Evolutionary conservation across 805 yeast species (phyloP), one percentile per base, ranked within the genome.

Genomic region (Komagataella kurtzmanii): DNA sequence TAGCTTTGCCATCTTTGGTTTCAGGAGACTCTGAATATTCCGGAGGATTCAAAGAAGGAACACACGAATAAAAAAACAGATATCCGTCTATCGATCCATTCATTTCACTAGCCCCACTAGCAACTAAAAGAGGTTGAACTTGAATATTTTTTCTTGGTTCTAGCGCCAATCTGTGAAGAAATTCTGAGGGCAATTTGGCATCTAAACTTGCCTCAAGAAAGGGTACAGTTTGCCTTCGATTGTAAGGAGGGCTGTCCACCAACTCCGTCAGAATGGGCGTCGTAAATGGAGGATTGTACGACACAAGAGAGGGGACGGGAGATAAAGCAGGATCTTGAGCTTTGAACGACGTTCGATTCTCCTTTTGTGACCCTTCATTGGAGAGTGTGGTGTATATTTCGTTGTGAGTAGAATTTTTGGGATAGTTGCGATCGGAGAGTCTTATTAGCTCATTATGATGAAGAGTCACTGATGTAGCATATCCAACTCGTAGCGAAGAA

Each of bases 1-100:
- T 14, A 10, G 46, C 17, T 14, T 24, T 8, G 10, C 48, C 18
- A 2, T 19, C 24, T 36, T 10, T 7, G 17, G 18, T 8, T n/a
- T 3, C 24, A 49, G 49, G 51, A 21, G 54, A 48, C 3, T 64
- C 67, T 12, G 72, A 73, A 57, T 83, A 83, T 0, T 71, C 65
- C 1, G 90, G 90, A 0, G 88, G 88, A 49, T 69, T 70, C 36
- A 69, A 57, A 19, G 77, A 72, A 48, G 95, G 93, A 2, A 85
- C 76, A 2, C 87, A 82, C 52, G 82, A 76, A 62, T 84, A 85
- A 48, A 82, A 80, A 44, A 83, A 71, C 46, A 83, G 69, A 61
- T 85, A 85, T 0, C 90, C 91, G 61, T 83, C 84, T n/a, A 85
- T 75, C 36, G 78, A 72, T 3, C 89, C 90, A 60, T 85, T 84